phyloP scores from a whole-genome alignment of 331 rosid genomes.

The Acacia pycnantha region DNA sequence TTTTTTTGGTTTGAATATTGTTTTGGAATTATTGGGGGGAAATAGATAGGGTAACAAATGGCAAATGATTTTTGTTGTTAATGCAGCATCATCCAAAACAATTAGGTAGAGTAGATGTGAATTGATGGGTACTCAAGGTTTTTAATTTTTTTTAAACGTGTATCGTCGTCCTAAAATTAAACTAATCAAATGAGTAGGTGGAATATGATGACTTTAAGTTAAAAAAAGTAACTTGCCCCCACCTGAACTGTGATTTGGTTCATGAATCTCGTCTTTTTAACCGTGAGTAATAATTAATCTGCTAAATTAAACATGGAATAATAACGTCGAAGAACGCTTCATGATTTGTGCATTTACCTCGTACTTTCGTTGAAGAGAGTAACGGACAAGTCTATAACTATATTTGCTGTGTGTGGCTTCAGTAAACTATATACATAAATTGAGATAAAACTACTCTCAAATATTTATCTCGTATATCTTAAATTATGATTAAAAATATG shows the following conservation, averaged over 20 bases:
- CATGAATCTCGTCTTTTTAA: not conserved
- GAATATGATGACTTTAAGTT: not conserved
- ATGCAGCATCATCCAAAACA: conserved; percentile 28
- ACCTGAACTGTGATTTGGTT: not conserved
- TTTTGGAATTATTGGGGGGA: not conserved
- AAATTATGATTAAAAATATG: too few relatives aligned
- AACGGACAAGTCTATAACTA: not conserved
- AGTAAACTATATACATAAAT: too few relatives aligned
- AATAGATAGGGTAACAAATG: conserved; percentile 21
- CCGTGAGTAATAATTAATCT: too few relatives aligned
- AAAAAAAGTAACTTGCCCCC: not conserved
- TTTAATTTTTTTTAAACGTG: conserved; percentile 23
- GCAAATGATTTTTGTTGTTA: conserved; percentile 7
- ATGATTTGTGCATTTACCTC: not conserved
- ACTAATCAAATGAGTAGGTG: conserved; percentile 23
- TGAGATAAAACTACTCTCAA: too few relatives aligned
- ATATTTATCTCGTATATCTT: too few relatives aligned
- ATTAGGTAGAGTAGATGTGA: conserved; percentile 49
- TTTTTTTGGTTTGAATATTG: conserved; percentile 5
- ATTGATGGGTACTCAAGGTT: conserved; percentile 42
- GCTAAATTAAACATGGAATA: not conserved
- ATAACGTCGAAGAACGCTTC: not conserved
- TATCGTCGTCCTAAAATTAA: conserved; percentile 25
- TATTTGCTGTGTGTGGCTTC: too few relatives aligned
- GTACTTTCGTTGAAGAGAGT: too few relatives aligned